Percentiles rank a stretch among this genome's conserved stretches.
Conservation (phyloP, 352 stramenopile species). For the Phytopythium aichiense region DNA sequence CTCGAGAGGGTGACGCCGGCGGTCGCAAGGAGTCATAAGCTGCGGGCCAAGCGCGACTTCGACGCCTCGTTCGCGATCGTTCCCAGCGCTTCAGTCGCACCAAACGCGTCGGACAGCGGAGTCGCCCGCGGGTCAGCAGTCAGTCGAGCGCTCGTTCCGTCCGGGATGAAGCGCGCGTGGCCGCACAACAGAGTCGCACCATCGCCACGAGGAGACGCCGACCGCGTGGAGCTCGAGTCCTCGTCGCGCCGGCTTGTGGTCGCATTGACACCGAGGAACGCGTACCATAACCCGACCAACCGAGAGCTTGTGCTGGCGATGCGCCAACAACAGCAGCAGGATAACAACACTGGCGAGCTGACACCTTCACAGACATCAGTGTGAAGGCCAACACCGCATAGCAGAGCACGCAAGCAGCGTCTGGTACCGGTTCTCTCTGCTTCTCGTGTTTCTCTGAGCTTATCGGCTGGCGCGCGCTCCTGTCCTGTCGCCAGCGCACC, state of each 20-base stretch:
- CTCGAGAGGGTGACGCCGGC: slow-evolving; percentile 31
- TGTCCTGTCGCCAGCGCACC: not conserved
- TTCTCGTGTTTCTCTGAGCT: not conserved
- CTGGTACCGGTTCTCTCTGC: not conserved
- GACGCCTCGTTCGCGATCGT: slow-evolving; percentile 24
- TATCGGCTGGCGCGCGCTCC: not conserved
- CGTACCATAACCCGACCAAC: slow-evolving; percentile 34
- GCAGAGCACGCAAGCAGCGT: not conserved
- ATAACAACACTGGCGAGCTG: not conserved
- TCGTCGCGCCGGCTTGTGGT: slow-evolving; percentile 27
- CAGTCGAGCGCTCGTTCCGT: not conserved
- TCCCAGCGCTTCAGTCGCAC: slow-evolving; percentile 1
- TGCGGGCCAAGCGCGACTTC: slow-evolving; percentile 19
- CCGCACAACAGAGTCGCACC: not conserved
- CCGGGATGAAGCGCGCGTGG: slow-evolving; percentile 1
- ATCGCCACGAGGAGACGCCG: not conserved
- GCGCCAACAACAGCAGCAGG: not conserved
- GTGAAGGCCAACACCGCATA: not conserved
- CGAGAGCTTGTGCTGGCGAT: slow-evolving; percentile 32
- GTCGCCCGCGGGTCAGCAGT: not conserved
- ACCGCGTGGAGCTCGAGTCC: slow-evolving; percentile 10
- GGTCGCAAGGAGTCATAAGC: slow-evolving; percentile 18
- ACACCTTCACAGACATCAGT: not conserved
- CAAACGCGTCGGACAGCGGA: not conserved
- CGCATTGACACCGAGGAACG: slow-evolving; percentile 40